Evolutionary conservation across 2,329 filamentous ascomycete species (phyloP), one percentile per base, ranked within the genome.

Genomic region (Aureobasidium pullulans): DNA sequence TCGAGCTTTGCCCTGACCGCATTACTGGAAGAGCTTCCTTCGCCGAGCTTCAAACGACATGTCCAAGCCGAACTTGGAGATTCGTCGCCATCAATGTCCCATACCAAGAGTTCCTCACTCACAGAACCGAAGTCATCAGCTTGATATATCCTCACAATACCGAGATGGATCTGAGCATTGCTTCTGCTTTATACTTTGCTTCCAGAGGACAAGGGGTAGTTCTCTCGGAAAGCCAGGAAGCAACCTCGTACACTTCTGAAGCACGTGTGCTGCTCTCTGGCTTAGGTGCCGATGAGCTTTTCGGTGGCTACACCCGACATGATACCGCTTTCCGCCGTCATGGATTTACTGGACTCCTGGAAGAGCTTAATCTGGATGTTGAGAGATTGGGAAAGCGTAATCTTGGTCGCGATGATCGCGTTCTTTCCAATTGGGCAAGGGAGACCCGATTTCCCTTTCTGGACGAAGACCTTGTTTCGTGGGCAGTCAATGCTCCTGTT

Each of bases 141-240:
- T 78, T 99, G 16, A 96, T 99, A 71, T 81, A 88, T 65, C 94
- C 94, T 0, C 94, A 99, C 73, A 93, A 96, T 65, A 99, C 94
- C 0, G 94, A 99, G 73, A 99, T 99, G 94, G 94, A 99, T 68
- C 79, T 99, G 0, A 99, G 94, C 3, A 99, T 99, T 66, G 88
- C 89, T 0, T 87, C 83, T 66, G 94, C 94, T 0, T 79, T 99
- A n/a, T 97, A 96, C 72, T 99, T 99, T 75, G 91, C 94, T 6
- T 86, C 93, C 0, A 83, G 90, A 40, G 93, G 91, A 0, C 71
- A 76, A 53, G 90, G 87, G 0, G 3, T 54, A 4, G 16, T 54
- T 11, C 23, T 19, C 3, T 64, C 71, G 16, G 68, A 64, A 11
- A 60, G 65, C 36, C 61, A 67, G 10, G 59, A 2, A 15, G 62